Base-by-base conservation (phyloP, 192 early-diverging fungal genomes). In the Backusella psychrophila region DNA sequence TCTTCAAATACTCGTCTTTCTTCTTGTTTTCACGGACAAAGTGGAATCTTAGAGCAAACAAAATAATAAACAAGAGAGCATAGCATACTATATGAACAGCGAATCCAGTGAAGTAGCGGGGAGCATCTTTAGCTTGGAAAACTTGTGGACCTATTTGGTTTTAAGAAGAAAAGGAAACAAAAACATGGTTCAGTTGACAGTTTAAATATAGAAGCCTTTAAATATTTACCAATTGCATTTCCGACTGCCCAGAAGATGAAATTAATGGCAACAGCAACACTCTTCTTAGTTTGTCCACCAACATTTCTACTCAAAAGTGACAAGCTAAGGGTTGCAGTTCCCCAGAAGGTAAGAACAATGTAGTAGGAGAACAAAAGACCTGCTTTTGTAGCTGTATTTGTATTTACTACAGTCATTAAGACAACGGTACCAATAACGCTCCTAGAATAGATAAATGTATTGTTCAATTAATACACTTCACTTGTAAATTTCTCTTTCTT, bases 271-370 rank as follows among this genome's bases (percentile, higher is more conserved):
- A 65, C 65, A 9, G 75, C 75, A 2, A 66, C 31, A 36, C 65
- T 41, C 41, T 75, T 75, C n/a, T 75, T 75, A 33, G 75, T 75
- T 69, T 75, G 75, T 36, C 75, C 75, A 36, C 75, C 75, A 69
- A 75, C 66, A 53, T 75, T 75, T 36, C 75, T 65, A 15, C 59
- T 69, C 19, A 75, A 66, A 17, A 75, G 31, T n/a, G 75, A 75
- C 67, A 75, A 26, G 36, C 33, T 36, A 19, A 75, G 66, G 1
- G 75, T 75, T 68, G 75, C 39, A 34, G 75, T 31, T 33, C 39
- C 75, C 75, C 75, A 75, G 42, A 75, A 75, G 2, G 75, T 69
- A n/a, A 75, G 66, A 19, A 53, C 66, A 4, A 75, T 31, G 46
- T 75, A 75, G 44, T 75, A 75, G 23, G 66, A 69, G 26, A 67